A percentile compares a stretch with the other conserved stretches of the same genome.
Evolutionary conservation across 805 yeast species (phyloP).

Genomic region (Candida verbasci): DNA sequence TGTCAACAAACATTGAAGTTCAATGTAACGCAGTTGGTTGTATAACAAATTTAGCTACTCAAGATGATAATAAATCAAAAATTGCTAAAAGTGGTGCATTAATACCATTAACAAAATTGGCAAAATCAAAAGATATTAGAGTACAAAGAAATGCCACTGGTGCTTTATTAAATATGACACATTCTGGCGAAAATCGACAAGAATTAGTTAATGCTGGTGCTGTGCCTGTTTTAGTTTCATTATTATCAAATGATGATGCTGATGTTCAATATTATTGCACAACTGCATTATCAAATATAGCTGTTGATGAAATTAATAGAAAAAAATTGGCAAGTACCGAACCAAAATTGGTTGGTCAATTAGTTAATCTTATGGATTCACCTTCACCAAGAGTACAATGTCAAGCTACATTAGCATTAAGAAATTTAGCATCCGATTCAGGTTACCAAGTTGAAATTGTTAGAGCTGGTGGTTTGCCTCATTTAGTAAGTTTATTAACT

Average conservation of each 20-base stretch:
- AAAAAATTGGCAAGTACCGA: conserved; percentile 86
- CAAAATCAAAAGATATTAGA: conserved; percentile 89
- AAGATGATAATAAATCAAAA: conserved; percentile 92
- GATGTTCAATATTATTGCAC: conserved; percentile 99
- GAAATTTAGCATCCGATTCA: conserved; percentile 94
- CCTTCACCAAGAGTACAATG: conserved; percentile 94
- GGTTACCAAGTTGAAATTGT: conserved; percentile 95
- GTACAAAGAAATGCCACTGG: conserved; percentile 99
- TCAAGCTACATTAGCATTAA: conserved; percentile 93
- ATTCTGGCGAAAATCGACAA: conserved; percentile 91
- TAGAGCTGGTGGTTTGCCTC: conserved; percentile 92
- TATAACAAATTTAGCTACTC: conserved; percentile 95
- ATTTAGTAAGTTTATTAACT: conserved; percentile 82
- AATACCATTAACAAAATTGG: conserved; percentile 88
- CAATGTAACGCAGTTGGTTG: conserved; percentile 99
- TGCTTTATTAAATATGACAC: conserved; percentile 96
- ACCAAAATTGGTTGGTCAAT: conserved; percentile 82
- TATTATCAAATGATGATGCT: conserved; percentile 81
- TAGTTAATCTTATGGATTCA: conserved; percentile 89
- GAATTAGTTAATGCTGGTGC: conserved; percentile 98
- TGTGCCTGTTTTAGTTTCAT: conserved; percentile 88
- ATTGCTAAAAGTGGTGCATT: conserved; percentile 96
- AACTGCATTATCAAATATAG: conserved; percentile 93
- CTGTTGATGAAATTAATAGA: conserved; percentile 91
- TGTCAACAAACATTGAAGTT: conserved; percentile 93